Conservation (phyloP, 225 moss, liverwort and hornwort species). For the Thuidium tamariscinum region DNA sequence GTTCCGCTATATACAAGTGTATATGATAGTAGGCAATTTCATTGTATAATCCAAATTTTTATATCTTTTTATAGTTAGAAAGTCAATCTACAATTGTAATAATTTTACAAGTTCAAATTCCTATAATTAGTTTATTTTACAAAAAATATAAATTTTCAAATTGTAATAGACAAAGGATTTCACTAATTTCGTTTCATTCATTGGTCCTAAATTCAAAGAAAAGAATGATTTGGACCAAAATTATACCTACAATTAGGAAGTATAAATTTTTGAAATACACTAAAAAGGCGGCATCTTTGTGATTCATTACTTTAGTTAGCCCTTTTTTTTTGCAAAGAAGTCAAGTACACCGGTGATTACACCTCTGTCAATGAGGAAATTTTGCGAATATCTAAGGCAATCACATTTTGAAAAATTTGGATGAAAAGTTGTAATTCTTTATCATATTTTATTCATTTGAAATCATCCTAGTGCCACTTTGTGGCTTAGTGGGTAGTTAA, state of each 20-base stretch:
- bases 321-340: too few relatives aligned
- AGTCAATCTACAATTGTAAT: neutral
- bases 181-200: neutral
- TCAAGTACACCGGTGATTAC: too few relatives aligned
- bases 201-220: neutral
- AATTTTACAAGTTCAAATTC: neutral
- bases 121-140: too few relatives aligned
- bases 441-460: neutral
- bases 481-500: rapidly evolving
- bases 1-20: too few relatives aligned
- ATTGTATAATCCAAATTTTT: rapidly evolving
- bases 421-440: rapidly evolving
- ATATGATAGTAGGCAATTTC: too few relatives aligned
- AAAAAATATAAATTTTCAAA: rapidly evolving
- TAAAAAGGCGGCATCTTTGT: too few relatives aligned
- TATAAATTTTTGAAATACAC: rapidly evolving
- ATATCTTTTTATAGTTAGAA: neutral
- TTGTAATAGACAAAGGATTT: neutral
- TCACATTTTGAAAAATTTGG: neutral
- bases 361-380: rapidly evolving
- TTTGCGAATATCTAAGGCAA: rapidly evolving
- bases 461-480: neutral
- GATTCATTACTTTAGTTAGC: too few relatives aligned
- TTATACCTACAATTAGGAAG: neutral
- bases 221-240: neutral